Evolutionary conservation across 1,284 basidiomycete species (phyloP), one percentile per base, ranked within the genome.

Genomic region (Nidula niveotomentosa): DNA sequence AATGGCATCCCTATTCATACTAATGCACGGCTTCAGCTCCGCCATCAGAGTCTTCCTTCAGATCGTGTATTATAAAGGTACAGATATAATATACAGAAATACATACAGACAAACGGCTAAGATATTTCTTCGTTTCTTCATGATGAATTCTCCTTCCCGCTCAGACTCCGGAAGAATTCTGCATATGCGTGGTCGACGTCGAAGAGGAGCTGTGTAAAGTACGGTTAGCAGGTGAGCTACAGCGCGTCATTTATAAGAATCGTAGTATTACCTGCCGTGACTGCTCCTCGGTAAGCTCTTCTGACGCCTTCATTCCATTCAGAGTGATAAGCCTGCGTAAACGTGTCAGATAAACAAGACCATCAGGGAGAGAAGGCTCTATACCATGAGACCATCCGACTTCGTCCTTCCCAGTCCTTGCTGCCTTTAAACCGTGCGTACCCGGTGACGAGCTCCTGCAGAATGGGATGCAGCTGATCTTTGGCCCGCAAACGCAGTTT

Each of bases 111-210:
- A 1, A 23, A 23, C 23, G 23, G 23, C 23, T 23, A 41, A 46
- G 45, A 15, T 46, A 46, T 23, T 15, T 23, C 9, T 46, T 46
- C 12, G 9, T 13, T 46, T 23, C 12, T 2, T 46, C 18, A 46
- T 46, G 18, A 46, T 15, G 12, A n/a, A 23, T 23, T 23, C 10
- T 23, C 18, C 6, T 46, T 46, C 45, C 72, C 78, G 56, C 87
- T 85, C 54, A 96, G 70, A 65, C 93, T 94, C 39, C 91, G 79
- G 80, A 96, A 97, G 77, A 95, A 99, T 71, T 97, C 95, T 12
- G 91, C 90, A 68, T 99, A 99, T 0, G 96, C 96, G 62, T 96
- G 88, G 64, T 99, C 96, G 50, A 98, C 92, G 66, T 99, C 97
- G 67, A 98, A 99, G 6, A 95, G 80, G 62, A 98, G 83, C 93